Base-by-base conservation (phyloP, 306 rosid genomes). In the Luffa acutangula region DNA sequence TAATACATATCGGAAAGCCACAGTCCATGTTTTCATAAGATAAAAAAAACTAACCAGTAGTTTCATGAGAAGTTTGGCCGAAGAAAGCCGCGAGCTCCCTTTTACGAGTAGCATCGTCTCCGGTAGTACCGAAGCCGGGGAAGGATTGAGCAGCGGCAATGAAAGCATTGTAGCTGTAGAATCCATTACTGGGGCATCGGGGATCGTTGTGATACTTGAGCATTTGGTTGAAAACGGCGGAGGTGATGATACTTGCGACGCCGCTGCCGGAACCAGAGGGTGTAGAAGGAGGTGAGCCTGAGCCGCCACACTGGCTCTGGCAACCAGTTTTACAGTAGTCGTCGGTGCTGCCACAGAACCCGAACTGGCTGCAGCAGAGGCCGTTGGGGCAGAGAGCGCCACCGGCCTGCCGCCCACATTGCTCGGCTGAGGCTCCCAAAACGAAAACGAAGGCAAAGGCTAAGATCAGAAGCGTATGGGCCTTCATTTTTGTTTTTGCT, bases 321-420 rank as follows among this genome's bases (percentile, higher is more conserved):
- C 93, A 89, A 20, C 84, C 85, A 1, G 0, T 1, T 70, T 45
- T 70, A 11, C 76, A 70, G 18, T 70, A 43, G 0, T n/a, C 37
- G 2, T 7, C 34, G 0, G 89, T 85, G 83, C 0, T 0, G 49
- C 93, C 88, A 6, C 93, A 89, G 66, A 75, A 89, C 2, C 91
- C 93, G 42, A 0, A 60, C 58, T 86, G 20, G 84, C 93, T 89
- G 33, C 93, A 89, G 39, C 93, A 89, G 20, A 79, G 65, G 48
- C 82, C 74, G 3, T 76, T 82, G 43, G 88, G 89, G 70, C 90
- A 90, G 2, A 82, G 10, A 0, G 90, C 86, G 36, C 85, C 86
- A 17, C 52, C 45, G 3, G 91, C 91, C 41, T 90, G 93, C 6
- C 1, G 81, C 2, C 93, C 91, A 56, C 93, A 86, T 69, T 90